Conservation (phyloP, 345 rosid species). For the Melaleuca alternifolia region DNA sequence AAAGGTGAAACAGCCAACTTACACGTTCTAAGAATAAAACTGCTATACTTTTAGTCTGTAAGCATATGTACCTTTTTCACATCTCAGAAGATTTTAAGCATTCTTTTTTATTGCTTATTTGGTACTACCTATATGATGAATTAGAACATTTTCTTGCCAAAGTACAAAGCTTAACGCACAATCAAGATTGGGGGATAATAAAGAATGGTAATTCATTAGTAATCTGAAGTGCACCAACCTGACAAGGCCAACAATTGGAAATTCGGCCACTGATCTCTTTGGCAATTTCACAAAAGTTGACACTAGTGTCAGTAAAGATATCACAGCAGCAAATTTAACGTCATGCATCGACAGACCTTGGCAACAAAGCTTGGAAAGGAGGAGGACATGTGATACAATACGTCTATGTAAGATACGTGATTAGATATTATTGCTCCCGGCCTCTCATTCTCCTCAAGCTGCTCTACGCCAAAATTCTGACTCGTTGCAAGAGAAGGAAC, state of each 20-base stretch:
- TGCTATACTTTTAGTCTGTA: not conserved
- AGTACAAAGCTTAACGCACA: not conserved
- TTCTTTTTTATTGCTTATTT: not conserved
- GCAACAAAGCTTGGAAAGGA: constrained; percentile 95
- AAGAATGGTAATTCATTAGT: not conserved
- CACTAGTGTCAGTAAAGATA: not conserved
- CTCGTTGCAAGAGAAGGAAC: not conserved
- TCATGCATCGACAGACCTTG: constrained; percentile 37
- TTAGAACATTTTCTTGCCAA: not conserved
- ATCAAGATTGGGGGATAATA: not conserved
- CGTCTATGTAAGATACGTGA: constrained; percentile 82
- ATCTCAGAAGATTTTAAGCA: not conserved
- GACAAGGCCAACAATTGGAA: constrained; percentile 86
- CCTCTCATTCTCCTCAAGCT: constrained; percentile 42
- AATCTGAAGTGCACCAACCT: constrained; percentile 33
- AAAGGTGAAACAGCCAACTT: not conserved
- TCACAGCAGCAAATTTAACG: not conserved
- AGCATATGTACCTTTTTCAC: not conserved
- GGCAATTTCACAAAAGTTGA: constrained; percentile 4
- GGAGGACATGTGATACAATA: constrained; percentile 88
- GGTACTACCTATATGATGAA: not conserved
- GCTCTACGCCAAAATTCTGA: constrained; percentile 28
- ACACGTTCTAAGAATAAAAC: not conserved
- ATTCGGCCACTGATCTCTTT: constrained; percentile 91
- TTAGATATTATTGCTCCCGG: constrained; percentile 80